These are phyloP conservation scores for Vigna mungo DNA, from an alignment of 306 rosid species.

Conservation along the genomic window DNA sequence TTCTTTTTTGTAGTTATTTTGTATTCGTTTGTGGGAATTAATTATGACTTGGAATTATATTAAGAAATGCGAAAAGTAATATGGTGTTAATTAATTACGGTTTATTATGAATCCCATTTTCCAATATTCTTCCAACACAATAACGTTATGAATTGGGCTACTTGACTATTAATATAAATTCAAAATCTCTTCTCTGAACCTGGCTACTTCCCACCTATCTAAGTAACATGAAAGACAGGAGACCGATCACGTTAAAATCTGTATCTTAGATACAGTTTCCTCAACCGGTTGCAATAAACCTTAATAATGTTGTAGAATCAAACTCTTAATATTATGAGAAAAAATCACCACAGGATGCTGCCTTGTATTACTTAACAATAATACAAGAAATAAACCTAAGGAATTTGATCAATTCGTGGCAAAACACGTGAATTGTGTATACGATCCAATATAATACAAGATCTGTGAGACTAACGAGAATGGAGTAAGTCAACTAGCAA, in stretches of 20 bases:
- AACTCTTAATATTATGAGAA: constrained; percentile 25
- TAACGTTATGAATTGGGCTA: background rate
- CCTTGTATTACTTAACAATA: constrained; percentile 50
- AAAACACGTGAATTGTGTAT: constrained; percentile 43
- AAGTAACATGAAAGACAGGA: background rate
- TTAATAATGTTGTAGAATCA: constrained; percentile 45
- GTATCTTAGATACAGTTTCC: background rate
- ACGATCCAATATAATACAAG: constrained; percentile 51
- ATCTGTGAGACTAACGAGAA: constrained; percentile 43
- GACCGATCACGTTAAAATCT: background rate
- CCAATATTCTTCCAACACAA: background rate
- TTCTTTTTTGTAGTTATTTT: background rate
- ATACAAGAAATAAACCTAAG: constrained; percentile 60
- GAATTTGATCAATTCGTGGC: constrained; percentile 46
- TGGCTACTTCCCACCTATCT: background rate
- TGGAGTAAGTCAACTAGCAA: constrained; percentile 42
- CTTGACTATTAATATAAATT: background rate
- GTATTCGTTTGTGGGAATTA: background rate
- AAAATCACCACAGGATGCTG: constrained; percentile 47
- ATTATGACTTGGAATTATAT: background rate
- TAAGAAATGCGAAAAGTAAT: background rate
- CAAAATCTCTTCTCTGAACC: background rate
- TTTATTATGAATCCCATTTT: background rate
- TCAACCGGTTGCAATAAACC: constrained; percentile 21
- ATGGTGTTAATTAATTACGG: background rate